Evolutionary conservation across 1,139 yeast species (phyloP), one percentile per base, ranked within the genome.

Genomic region (Taiozyma sp.): DNA sequence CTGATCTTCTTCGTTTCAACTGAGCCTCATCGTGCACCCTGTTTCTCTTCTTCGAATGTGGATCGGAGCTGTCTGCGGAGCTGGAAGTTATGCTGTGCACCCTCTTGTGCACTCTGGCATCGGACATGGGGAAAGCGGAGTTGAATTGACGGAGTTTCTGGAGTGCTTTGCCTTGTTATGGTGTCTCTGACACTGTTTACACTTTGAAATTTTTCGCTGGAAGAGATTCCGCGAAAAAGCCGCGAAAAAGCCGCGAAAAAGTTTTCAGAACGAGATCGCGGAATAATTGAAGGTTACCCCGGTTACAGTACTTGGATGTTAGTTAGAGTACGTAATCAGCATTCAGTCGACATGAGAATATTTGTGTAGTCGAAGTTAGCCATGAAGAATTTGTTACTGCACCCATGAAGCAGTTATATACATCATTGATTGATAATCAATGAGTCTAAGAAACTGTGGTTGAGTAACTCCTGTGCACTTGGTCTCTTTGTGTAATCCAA

Each of bases 401-500:
- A 29, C 27, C 4, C 27, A 28, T 28, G 10, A 28, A 28, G 30
- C 30, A 19, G 19, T 19, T 19, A 19, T 19, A 19, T 19, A 19
- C 19, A 19, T 32, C 36, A 40, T 19, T 40, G 29, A 14, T 22
- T 40, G 23, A 29, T 73, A 10, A 79, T 70, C 62, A 81, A 69
- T 3, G 83, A 76, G 47, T 78, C 80, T 60, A 82, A 64, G 60
- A 84, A 87, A 32, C 77, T 70, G 56, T 87, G 92, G 32, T 78
- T 72, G 52, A 91, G 70, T 54, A 91, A 67, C 47, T 83, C 89
- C 7, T 79, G 71, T 2, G 97, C 96, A 52, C 82, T 75, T 0
- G 96, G 91, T 56, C 97, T 74, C 62, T 79, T 77, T 46, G 78
- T 77, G 65, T 83, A 84, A 62, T 91, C 95, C 41, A 87, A 65